Base-by-base conservation (phyloP, 1,284 basidiomycete species). In the Ganoderma multipileum region DNA sequence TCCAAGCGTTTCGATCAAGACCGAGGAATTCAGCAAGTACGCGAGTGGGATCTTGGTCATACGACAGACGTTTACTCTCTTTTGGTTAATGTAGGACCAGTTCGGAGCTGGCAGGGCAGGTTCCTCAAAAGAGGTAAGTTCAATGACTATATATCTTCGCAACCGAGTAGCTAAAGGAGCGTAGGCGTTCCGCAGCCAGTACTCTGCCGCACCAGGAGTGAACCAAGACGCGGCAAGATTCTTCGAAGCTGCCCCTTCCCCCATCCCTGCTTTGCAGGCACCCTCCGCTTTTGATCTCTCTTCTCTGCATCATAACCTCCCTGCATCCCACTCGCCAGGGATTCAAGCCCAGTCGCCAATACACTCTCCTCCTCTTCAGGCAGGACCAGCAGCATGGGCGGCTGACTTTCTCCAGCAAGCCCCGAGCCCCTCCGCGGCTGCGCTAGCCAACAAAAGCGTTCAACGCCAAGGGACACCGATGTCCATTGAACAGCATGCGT, bases 1-100 rank as follows among this genome's bases (percentile, higher is more conserved):
- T 84, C 91, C 0, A 95, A 95, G 77, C 84, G 86, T 62, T 91
- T 95, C 73, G 91, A 93, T 72, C 85, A 87, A 64, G 94, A 95
- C 78, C 85, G 92, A 75, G 93, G 93, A 23, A 78, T 88, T 11
- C 92, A 94, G 79, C 93, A 94, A 83, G 94, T 94, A 68, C 54
- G 72, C 66, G 28, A 33, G 28, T 38, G 50, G 47, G 33, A 38
- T 33, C 2, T 11, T 42, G 52, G 39, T 38, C 39, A 12, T 44
- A 5, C 39, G 50, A 58, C 57, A 38, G 47, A 36, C 44, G 55
- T 55, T 64, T 33, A 36, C 26, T 9, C 36, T 39, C 54, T 2
- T 30, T 28, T 52, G 52, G 75, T 18, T 28, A 14, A 14, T 41
- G 18, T 36, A 93, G 91, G 91, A 93, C 77, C 84, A 89, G 69